A percentile compares a stretch with the other conserved stretches of the same genome.
Conservation (phyloP, 495 filamentous ascomycete genomes). For the Hypoxylon fuscum region DNA sequence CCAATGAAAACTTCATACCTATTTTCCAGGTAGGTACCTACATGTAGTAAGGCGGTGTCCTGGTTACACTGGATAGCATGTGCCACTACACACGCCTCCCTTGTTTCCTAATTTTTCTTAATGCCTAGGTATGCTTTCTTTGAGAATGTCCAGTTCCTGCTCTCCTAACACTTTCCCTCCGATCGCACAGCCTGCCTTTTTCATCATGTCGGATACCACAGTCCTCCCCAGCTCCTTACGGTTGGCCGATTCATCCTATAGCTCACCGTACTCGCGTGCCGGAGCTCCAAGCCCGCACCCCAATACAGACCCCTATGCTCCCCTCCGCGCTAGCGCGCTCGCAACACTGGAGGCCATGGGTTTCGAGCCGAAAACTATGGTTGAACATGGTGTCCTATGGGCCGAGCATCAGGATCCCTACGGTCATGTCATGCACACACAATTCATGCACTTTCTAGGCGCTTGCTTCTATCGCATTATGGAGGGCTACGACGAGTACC, state of each 20-base stretch:
- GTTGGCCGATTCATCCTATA: slow-evolving; percentile 41
- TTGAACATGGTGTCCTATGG: slow-evolving; percentile 46
- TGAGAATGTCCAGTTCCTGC: too few species aligned
- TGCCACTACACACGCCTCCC: too few species aligned
- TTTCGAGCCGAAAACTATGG: slow-evolving; percentile 47
- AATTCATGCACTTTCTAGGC: slow-evolving; percentile 44
- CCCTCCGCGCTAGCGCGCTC: slow-evolving; percentile 41
- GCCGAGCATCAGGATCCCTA: slow-evolving; percentile 49
- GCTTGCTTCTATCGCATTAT: slow-evolving; percentile 44
- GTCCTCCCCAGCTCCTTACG: too few species aligned
- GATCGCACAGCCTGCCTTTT: too few species aligned
- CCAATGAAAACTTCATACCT: too few species aligned
- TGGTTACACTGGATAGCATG: too few species aligned
- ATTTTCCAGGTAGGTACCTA: too few species aligned
- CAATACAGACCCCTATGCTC: slow-evolving; percentile 41
- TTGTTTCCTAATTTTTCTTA: too few species aligned
- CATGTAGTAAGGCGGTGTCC: too few species aligned
- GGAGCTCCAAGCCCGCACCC: slow-evolving; percentile 43
- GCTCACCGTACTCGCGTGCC: slow-evolving; percentile 41
- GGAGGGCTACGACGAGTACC: slow-evolving; percentile 46
- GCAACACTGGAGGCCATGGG: slow-evolving; percentile 46
- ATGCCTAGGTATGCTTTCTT: too few species aligned
- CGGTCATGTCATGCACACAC: slow-evolving; percentile 43
- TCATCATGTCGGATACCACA: too few species aligned
- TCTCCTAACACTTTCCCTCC: too few species aligned